A percentile compares a stretch with the other conserved stretches of the same genome.
Conservation (phyloP, 2,329 filamentous ascomycete species). For the Ceratocystis albifundus region DNA sequence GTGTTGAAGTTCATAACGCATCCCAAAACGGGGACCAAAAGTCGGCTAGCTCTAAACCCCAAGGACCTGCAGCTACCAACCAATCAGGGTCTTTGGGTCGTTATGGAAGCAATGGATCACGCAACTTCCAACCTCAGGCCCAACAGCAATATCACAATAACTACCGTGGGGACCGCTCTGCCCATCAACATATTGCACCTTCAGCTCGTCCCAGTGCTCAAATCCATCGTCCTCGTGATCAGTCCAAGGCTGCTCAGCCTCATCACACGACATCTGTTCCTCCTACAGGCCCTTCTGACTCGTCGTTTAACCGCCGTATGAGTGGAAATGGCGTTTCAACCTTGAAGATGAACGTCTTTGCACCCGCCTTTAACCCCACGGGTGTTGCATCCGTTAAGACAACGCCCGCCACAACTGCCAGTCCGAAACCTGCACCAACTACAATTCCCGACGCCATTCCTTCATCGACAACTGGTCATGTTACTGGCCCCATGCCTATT, state of each 20-base stretch:
- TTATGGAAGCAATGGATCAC: conserved; percentile 34
- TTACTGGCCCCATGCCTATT: background rate
- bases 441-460: background rate
- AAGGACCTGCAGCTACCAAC: conserved; percentile 39
- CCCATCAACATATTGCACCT: conserved; percentile 6
- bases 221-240: conserved; percentile 10
- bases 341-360: conserved; percentile 57
- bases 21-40: conserved; percentile 10
- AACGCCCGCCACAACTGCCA: conserved; percentile 10
- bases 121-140: conserved; percentile 28
- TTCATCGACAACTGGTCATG: background rate
- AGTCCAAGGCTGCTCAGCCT: conserved; percentile 26
- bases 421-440: conserved; percentile 14
- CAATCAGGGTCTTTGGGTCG: conserved; percentile 38
- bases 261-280: conserved; percentile 58
- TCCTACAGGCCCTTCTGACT: conserved; percentile 47
- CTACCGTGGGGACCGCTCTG: conserved; percentile 7
- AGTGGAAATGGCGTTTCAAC: conserved; percentile 37
- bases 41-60: conserved; percentile 6
- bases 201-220: conserved; percentile 11
- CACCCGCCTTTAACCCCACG: conserved; percentile 67
- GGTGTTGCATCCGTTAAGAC: conserved; percentile 30
- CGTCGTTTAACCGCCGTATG: conserved; percentile 42
- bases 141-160: conserved; percentile 17
- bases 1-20: background rate